Percentiles rank a stretch among this genome's conserved stretches.
These are phyloP conservation scores for Athelia psychrophila DNA, from an alignment of 1,284 basidiomycete species.

Conservation along the genomic window DNA sequence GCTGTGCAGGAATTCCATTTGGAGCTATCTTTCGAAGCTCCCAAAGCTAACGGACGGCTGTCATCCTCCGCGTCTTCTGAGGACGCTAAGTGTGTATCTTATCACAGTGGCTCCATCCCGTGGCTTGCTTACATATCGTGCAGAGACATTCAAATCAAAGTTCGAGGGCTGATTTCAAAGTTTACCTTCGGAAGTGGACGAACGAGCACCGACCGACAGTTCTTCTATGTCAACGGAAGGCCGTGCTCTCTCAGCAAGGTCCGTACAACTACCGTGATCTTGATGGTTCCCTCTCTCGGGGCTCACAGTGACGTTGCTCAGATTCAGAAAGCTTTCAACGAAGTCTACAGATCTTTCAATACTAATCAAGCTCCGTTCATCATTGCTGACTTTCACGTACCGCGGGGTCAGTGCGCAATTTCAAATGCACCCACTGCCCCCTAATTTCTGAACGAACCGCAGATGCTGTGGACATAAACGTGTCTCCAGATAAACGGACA, in stretches of 20 bases:
- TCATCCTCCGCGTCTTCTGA: not conserved
- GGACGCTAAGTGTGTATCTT: not conserved
- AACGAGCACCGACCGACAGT: slow-evolving; percentile 83
- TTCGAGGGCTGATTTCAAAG: slow-evolving; percentile 79
- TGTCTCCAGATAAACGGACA: slow-evolving; percentile 95
- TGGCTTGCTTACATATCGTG: too few species aligned
- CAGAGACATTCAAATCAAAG: slow-evolving; percentile 44
- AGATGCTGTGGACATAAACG: slow-evolving; percentile 93
- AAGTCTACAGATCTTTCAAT: slow-evolving; percentile 87
- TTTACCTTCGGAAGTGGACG: slow-evolving; percentile 74
- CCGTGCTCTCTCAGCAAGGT: slow-evolving; percentile 84
- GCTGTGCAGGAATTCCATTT: slow-evolving; percentile 76
- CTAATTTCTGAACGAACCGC: not conserved
- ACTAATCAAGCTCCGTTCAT: slow-evolving; percentile 80
- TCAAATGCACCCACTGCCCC: not conserved
- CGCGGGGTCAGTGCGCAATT: slow-evolving; percentile 48
- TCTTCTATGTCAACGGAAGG: slow-evolving; percentile 92
- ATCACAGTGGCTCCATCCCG: too few species aligned
- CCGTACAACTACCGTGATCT: slow-evolving; percentile 5
- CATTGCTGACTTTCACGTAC: slow-evolving; percentile 81
- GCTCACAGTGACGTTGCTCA: too few species aligned
- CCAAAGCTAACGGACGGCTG: slow-evolving; percentile 31
- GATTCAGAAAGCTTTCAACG: slow-evolving; percentile 87
- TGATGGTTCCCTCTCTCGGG: too few species aligned
- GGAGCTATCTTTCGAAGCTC: slow-evolving; percentile 65